Evolutionary conservation across 225 moss, liverwort and hornwort genomes (phyloP), one percentile per base, ranked within the genome.

Genomic region (Physcomitrellopsis africana): DNA sequence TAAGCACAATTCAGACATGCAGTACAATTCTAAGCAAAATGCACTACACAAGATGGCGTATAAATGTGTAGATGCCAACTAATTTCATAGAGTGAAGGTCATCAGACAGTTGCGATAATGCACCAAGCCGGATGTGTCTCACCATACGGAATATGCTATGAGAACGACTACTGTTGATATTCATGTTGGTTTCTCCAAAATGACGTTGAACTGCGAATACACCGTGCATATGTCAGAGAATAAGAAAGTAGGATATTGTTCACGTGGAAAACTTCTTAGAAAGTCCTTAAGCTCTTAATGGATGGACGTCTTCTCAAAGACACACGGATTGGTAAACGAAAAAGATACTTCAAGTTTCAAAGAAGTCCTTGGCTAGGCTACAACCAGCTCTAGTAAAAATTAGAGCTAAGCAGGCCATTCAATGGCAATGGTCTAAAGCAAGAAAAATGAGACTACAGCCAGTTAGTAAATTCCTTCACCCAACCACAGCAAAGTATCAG

Each of bases 121-220:
- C 55, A 69, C 46, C 54, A 49, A 43, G 19, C 17, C 24, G 10
- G 48, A 71, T 23, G 18, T 41, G 71, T 37, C 89, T 82, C 76
- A 96, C 94, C 97, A 94, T 93, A 65, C 97, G 87, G 66, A 97
- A 93, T 68, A 97, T 97, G 45, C 90, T 94, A 72, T 97, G 96
- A 68, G 94, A 97, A 64, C 96, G 87, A 81, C 96, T 94, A 77
- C 93, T 97, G 67, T 94, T 85, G 59, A 97, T 59, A 80, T 97
- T 97, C 96, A 97, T 97, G 75, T 97, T 94, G 49, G 96, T 97
- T 79, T 97, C 92, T 81, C 96, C 96, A 72, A 97, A 92, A 79
- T 97, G 94, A 23, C 92, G 94, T 83, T 93, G 90, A 73, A 78
- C 94, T 97, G 87, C 46, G 18, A 58, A 76, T 5, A 49, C 7